Evolutionary conservation across 139 green algal genomes (phyloP).

Genomic region (Volvox africanus): DNA sequence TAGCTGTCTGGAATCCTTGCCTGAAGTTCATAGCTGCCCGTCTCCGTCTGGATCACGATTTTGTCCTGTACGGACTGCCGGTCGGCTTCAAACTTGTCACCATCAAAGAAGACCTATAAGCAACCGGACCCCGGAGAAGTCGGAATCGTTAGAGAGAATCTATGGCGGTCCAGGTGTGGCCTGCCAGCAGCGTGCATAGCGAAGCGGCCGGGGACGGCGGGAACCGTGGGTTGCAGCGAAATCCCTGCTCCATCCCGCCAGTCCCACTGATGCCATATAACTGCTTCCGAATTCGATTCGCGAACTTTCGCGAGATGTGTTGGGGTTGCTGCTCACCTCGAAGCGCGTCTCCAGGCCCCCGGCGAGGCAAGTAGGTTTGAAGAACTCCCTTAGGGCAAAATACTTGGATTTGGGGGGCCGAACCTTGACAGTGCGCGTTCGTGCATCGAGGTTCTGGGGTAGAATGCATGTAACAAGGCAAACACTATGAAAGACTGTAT

Average conservation of each 20-base stretch:
- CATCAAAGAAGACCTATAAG: slow-evolving; percentile 50
- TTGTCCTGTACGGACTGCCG: slow-evolving; percentile 55
- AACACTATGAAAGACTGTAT: background rate
- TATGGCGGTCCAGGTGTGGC: too few relatives aligned
- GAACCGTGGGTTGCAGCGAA: too few relatives aligned
- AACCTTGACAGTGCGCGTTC: slow-evolving; percentile 47
- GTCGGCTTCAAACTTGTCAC: slow-evolving; percentile 31
- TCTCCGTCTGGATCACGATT: slow-evolving; percentile 57
- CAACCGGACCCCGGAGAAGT: too few relatives aligned
- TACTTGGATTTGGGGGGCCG: slow-evolving; percentile 58
- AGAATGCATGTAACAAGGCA: background rate
- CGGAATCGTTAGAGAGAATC: too few relatives aligned
- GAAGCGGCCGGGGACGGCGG: too few relatives aligned
- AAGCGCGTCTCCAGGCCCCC: slow-evolving; percentile 57
- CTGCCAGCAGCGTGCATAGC: too few relatives aligned
- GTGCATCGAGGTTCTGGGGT: slow-evolving; percentile 53
- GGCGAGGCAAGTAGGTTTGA: slow-evolving; percentile 45
- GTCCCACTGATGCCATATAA: too few relatives aligned
- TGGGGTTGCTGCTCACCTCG: slow-evolving; percentile 36
- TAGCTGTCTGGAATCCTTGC: background rate
- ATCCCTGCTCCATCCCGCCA: too few relatives aligned
- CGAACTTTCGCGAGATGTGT: background rate
- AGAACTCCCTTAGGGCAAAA: slow-evolving; percentile 54
- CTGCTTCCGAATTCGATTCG: too few relatives aligned
- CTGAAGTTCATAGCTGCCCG: slow-evolving; percentile 48